Base-by-base conservation (phyloP, 2,329 filamentous ascomycete species). In the Pseudogymnoascus verrucosus region DNA sequence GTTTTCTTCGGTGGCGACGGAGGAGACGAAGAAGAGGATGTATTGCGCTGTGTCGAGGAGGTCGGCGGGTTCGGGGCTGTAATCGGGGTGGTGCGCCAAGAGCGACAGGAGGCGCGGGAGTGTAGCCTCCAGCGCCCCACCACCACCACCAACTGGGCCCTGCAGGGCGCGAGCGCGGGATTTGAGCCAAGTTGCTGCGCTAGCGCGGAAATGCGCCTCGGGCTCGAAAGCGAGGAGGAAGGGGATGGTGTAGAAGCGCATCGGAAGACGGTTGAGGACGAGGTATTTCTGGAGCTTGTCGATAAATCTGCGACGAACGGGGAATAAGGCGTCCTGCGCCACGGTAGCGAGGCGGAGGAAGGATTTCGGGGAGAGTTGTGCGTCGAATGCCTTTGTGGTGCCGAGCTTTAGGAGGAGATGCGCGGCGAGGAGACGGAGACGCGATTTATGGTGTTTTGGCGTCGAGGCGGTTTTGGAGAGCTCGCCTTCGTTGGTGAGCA, bases 181-280 rank as follows among this genome's bases (percentile, higher is more conserved):
- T 61, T 90, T 88, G 61, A 98, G 85, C 93, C 95, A 99, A 0
- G 91, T 96, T 66, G 90, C 85, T 2, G 91, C 88, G 44, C 88
- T 85, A 60, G 85, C 85, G 73, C 88, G 90, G 73, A 96, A 84
- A 14, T 84, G 83, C n/a, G 78, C 73, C 39, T 86, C 83, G 0
- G 93, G 95, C 76, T 99, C 95, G 73, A 95, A 97, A 1, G 95
- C 93, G 34, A 92, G 89, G 47, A 98, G 78, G 78, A 97, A 98
- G 5, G 96, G 82, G 42, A 96, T 88, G 0, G 91, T 89, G 74
- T 96, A 95, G 80, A 96, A 99, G 8, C 93, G 87, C 11, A 82
- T 79, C 1, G 85, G 82, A 2, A 96, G 81, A 68, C 82, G 86
- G 63, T 83, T 84, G 62, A 89, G 84, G 8, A 89, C 89, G 4